Base-by-base conservation (phyloP, 192 early-diverging fungal genomes). In the Coemansia sp. region DNA sequence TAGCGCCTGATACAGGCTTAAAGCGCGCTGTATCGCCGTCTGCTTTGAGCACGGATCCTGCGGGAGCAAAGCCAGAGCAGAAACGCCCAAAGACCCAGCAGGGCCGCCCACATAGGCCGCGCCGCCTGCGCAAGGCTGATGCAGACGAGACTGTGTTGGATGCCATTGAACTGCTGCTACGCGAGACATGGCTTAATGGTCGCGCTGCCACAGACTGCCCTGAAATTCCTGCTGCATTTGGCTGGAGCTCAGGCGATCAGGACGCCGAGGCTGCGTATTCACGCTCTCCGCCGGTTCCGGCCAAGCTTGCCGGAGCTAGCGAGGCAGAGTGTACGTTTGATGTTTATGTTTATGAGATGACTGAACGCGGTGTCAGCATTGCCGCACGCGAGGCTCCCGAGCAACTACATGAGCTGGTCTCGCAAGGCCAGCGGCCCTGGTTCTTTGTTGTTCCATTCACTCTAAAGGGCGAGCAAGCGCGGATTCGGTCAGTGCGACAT, bases 91-190 rank as follows among this genome's bases (percentile, higher is more conserved):
- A 66, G 61, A 15, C 52, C 11, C 27, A 64, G n/a, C 55, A 50
- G 5, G 43, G 27, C 3, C 57, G 67, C 38, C 57, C 49, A 19
- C 60, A 53, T 27, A 64, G 60, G 61, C 15, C 24, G n/a, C 56
- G 51, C 14, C 55, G 45, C 15, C 56, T 49, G 41, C 70, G 71
- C 57, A 79, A 73, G 41, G 51, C 67, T 11, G 66, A 63, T 41
- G 66, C 76, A 7, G 76, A 79, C 49, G 64, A 61, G 22, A 61
- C 70, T 2, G 67, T 79, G 61, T 57, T 79, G 25, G 71, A 73
- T 24, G 60, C 76, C 0, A 61, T 79, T 7, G 64, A 70, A 29
- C 43, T 70, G 51, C 45, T 79, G 11, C 67, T 79, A 21, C 57
- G 65, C 39, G 62, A 19, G 11, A 24, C 27, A 9, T 79, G 76